Evolutionary conservation across 208 protist genomes (phyloP).

Genomic region (Crithidia expoeki): DNA sequence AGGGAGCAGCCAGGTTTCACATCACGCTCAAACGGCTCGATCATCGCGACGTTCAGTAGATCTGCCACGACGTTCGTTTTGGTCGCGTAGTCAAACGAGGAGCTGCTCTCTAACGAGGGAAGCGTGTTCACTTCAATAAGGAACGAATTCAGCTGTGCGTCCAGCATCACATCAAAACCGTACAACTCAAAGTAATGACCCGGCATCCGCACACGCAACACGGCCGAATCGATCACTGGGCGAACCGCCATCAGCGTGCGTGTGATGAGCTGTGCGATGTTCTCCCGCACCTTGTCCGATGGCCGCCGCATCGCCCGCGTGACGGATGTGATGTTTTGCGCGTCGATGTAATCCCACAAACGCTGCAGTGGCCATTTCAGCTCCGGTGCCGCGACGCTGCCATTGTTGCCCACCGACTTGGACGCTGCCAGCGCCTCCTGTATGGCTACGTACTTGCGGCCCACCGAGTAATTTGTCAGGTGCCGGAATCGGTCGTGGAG

Average conservation of each 20-base stretch:
- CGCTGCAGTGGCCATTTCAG: constrained; percentile 76
- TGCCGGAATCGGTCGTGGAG: constrained; percentile 71
- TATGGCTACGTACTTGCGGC: constrained; percentile 45
- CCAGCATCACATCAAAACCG: constrained; percentile 93
- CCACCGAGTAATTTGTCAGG: constrained; percentile 94
- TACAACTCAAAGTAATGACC: constrained; percentile 90
- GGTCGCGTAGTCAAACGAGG: constrained; percentile 82
- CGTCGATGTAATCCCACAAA: constrained; percentile 67
- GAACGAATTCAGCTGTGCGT: constrained; percentile 65
- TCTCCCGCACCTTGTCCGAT: constrained; percentile 53
- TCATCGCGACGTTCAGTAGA: constrained; percentile 84
- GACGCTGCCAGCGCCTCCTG: constrained; percentile 11
- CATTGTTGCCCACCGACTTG: neutral
- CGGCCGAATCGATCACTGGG: constrained; percentile 35
- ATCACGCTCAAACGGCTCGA: constrained; percentile 76
- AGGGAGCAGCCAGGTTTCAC: constrained; percentile 19
- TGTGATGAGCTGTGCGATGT: constrained; percentile 74
- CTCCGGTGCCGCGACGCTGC: constrained; percentile 21
- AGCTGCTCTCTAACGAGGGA: constrained; percentile 90
- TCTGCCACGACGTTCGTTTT: constrained; percentile 90
- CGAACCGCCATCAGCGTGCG: constrained; percentile 74
- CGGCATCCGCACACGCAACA: constrained; percentile 25
- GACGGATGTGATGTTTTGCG: neutral
- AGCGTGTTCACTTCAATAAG: constrained; percentile 94
- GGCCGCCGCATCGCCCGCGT: constrained; percentile 9